Evolutionary conservation across 2,329 filamentous ascomycete species (phyloP), one percentile per base, ranked within the genome.

Genomic region (Pseudopyrenochaeta lycopersici): DNA sequence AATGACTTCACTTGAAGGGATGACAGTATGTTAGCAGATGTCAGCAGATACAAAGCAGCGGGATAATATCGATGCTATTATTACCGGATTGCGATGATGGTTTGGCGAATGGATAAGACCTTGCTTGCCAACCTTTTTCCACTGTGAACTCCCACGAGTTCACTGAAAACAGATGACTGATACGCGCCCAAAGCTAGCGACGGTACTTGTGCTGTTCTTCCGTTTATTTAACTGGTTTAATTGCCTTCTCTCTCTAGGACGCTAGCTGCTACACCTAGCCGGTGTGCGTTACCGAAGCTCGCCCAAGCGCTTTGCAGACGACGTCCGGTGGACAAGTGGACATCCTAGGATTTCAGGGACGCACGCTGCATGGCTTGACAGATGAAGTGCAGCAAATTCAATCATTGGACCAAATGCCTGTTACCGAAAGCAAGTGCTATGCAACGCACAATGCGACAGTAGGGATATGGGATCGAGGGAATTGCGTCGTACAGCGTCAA

Each of bases 401-500:
- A 39, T 65, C 49, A 67, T 68, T 64, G 65, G 61, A 51, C 40
- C 57, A 65, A 66, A 70, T 56, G 46, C 40, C 35, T 39, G 42
- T 42, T 51, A 62, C 55, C 49, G 52, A 54, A 58, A 60, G 49
- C 56, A 64, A 47, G 54, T 57, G 46, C 60, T 64, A 48, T 52
- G 41, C 40, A 46, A 50, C 63, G 54, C 48, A 55, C 59, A 59
- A 58, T 64, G 60, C 60, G 53, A 64, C 58, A 49, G 63, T 63
- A 54, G 58, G 60, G 58, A 54, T 58, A 61, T 54, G 61, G 54
- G 56, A 68, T 76, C 70, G 71, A 75, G 67, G 70, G 62, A 63
- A 56, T 54, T 36, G 48, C 54, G 73, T 75, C 63, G 52, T 67
- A 74, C 68, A 23, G 62, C 64, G 55, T 72, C 71, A 71, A 74